Base-by-base conservation (phyloP, 768 basidiomycete genomes). In the Tricholoma matsutake region DNA sequence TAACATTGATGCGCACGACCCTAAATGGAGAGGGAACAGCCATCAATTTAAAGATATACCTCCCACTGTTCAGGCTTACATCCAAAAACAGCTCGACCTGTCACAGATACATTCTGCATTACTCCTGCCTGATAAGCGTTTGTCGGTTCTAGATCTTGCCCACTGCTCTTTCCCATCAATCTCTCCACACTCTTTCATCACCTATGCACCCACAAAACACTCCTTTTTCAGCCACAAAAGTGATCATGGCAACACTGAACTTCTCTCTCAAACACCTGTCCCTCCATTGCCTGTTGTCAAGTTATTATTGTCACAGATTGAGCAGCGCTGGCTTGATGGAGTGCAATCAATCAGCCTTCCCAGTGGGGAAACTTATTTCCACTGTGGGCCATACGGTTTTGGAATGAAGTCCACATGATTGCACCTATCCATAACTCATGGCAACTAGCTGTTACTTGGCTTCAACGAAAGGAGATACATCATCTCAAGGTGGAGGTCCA, bases 281-380 rank as follows among this genome's bases (percentile, higher is more conserved):
- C 47, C 47, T 14, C 28, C 47, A 28, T 14, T 51, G 25, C 11
- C 47, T 8, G 13, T 51, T 5, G 13, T 51, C 22, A 51, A 25
- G 25, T 11, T 25, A 18, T 20, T 51, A 13, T 28, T 51, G 25
- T 28, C 22, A 29, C 47, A 51, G 25, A 51, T 25, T 22, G 31
- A 55, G 18, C 54, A 47, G 35, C 11, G 37, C 20, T 61, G 29
- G 28, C 29, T 61, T 2, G 39, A 61, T 25, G 60, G 60, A n/a
- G 34, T 6, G 3, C 43, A 56, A 29, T 61, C 60, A 28, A 56
- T 61, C n/a, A 31, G 14, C 22, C 18, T 56, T 35, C 43, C 45
- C 25, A n/a, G 28, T 37, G n/a, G n/a, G 10, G n/a, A 37, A 43
- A 57, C 37, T n/a, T 34, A 8, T 29, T 47, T 16, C 54, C 18